Base-by-base conservation (phyloP, 768 basidiomycete species). In the Nevesoporus exiguus region DNA sequence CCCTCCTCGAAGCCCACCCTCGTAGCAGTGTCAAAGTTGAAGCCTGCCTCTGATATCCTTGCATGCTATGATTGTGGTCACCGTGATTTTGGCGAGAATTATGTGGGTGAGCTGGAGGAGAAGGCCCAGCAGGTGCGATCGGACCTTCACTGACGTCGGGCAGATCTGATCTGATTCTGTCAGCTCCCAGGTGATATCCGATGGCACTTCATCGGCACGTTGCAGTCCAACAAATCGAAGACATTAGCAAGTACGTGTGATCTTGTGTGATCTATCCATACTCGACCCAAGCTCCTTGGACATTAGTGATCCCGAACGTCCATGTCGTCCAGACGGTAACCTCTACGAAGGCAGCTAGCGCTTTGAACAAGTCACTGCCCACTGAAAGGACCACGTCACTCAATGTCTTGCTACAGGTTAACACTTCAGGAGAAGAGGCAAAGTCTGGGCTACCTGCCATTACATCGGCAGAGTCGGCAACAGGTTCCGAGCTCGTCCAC, bases 81-180 rank as follows among this genome's bases (percentile, higher is more conserved):
- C 58, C 76, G 85, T 2, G 92, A 96, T 69, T 99, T 98, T 66
- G 97, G 97, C 7, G 97, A 99, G 75, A 99, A 99, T 69, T 98
- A 98, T 65, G 93, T 93, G 11, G 88, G 95, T 61, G 95, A 98
- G 64, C 71, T 98, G 56, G 86, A 84, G 36, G 93, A 92, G 30
- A 97, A 97, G 67, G 91, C 93, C 0, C 74, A 74, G 54, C 74
- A 79, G 64, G 89, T 90, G 67, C 57, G 80, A 72, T 50, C 39
- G 10, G 21, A 31, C 29, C 41, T 40, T 25, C 5, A 6, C 27
- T 30, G 24, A n/a, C 1, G 25, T 25, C 43, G 21, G 7, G 11
- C 36, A n/a, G 49, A 55, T 43, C 52, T 61, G 47, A 57, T 57
- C 33, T 49, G 34, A 61, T 24, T 9, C 36, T 47, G 27, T 27